Evolutionary conservation across 768 basidiomycete genomes (phyloP), one percentile per base, ranked within the genome.

Genomic region (Mycena indigotica): DNA sequence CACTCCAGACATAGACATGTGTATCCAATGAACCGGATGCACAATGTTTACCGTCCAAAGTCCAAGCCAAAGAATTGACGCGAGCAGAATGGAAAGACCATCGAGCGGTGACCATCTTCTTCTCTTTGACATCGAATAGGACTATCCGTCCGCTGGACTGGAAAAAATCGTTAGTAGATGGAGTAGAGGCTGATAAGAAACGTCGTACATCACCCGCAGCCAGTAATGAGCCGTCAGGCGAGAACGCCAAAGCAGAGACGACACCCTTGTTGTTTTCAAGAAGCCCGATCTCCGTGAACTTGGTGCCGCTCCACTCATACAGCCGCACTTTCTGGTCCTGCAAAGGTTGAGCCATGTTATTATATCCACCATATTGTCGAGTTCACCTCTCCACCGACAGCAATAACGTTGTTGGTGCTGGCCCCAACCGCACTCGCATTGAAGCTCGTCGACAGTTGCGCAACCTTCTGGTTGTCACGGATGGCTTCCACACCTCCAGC

Each of bases 1-100:
- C 84, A 61, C 87, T 86, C 86, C 91, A 98, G 24, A 98, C 74
- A 67, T 94, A 97, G 4, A 96, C 84, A 63, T 93, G 84, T 28
- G 95, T 95, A 70, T 98, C 96, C n/a, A 96, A 80, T 19, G 93
- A 92, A 12, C 89, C 94, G 3, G 93, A 94, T 12, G 87, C 95
- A 60, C 90, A 83, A 67, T 95, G 86, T 59, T 80, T 79, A 5
- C 87, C 86, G 66, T 91, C 86, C 5, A 83, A 64, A 5, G 89
- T 85, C 86, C 90, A 95, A 1, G 84, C 75, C 17, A 98, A 79
- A 10, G 91, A 84, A 64, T 87, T 83, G 58, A 98, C 83, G 26
- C 92, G 86, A 0, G 85, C 91, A 8, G 87, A 80, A 74, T 98
- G 96, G 77, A 87, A 85, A 6, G 89, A 83, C 96, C 96, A 98